Conservation (phyloP, 257 asterid species). For the Leonotis leonurus region DNA sequence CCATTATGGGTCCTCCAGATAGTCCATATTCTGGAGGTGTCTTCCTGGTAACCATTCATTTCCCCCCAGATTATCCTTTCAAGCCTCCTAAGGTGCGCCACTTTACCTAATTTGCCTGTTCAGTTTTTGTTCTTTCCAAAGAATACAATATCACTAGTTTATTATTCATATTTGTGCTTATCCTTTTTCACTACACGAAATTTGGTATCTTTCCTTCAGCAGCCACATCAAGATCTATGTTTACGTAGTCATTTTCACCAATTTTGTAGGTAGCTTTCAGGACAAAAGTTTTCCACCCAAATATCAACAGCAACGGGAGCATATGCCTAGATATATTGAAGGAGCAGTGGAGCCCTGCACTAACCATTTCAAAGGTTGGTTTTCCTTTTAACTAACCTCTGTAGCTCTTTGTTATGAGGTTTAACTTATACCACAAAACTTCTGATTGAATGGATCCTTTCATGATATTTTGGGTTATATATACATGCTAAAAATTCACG, state of each 20-base stretch:
- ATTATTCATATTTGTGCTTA: neutral
- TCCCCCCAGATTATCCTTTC: conserved; percentile 83
- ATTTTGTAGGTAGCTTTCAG: conserved; percentile 29
- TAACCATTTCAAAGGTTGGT: conserved; percentile 33
- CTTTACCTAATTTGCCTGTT: neutral
- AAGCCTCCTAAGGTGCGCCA: conserved; percentile 59
- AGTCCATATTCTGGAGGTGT: conserved; percentile 82
- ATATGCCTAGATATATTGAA: conserved; percentile 39
- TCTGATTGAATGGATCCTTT: neutral
- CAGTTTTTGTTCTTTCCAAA: too few species aligned
- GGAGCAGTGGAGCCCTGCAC: conserved; percentile 38
- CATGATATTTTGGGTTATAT: neutral
- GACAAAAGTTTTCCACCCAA: conserved; percentile 37
- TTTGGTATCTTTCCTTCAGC: neutral
- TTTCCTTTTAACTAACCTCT: neutral
- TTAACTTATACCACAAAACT: neutral
- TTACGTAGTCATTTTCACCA: neutral
- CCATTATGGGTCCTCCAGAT: conserved; percentile 78
- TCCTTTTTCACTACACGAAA: neutral
- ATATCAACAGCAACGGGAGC: conserved; percentile 38
- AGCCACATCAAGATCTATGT: neutral
- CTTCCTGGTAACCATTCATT: conserved; percentile 64
- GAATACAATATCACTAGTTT: too few species aligned
- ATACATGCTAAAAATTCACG: neutral
- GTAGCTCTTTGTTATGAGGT: too few species aligned